Conservation (phyloP, 164 flowering plant genomes). For the Macadamia integrifolia region DNA sequence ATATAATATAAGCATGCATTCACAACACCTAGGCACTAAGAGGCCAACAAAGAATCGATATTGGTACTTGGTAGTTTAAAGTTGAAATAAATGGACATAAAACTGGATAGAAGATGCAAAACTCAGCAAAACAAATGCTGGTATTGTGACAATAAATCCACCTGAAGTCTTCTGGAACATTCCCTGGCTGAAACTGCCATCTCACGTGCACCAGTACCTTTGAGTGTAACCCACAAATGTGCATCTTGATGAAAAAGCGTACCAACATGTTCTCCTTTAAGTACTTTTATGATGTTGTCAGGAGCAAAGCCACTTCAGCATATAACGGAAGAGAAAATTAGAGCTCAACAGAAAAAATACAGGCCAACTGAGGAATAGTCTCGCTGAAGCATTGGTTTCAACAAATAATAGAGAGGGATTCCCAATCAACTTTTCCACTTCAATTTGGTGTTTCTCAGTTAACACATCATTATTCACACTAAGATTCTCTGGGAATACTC, state of each 20-base stretch:
- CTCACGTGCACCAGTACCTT: slow-evolving; percentile 56
- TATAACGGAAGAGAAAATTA: slow-evolving; percentile 9
- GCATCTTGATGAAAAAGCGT: slow-evolving; percentile 93
- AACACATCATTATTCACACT: background rate
- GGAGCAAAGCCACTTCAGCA: slow-evolving; percentile 66
- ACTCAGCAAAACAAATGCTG: background rate
- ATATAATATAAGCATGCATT: background rate
- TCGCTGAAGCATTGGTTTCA: background rate
- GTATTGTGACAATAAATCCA: slow-evolving; percentile 13
- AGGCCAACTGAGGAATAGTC: background rate
- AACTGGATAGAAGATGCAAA: background rate
- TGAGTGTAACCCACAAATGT: slow-evolving; percentile 44
- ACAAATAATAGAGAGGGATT: background rate
- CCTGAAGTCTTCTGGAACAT: slow-evolving; percentile 89
- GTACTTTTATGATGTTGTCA: slow-evolving; percentile 65
- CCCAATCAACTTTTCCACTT: too few species aligned
- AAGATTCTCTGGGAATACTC: background rate
- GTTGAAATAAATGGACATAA: background rate
- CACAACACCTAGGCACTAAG: background rate
- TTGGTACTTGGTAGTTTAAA: background rate
- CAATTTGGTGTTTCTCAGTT: too few species aligned
- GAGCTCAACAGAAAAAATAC: slow-evolving; percentile 6
- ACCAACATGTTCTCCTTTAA: slow-evolving; percentile 72
- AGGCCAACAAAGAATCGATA: background rate
- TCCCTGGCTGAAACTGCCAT: slow-evolving; percentile 99